Conservation (phyloP, 257 asterid genomes). For the Agastache rugosa region DNA sequence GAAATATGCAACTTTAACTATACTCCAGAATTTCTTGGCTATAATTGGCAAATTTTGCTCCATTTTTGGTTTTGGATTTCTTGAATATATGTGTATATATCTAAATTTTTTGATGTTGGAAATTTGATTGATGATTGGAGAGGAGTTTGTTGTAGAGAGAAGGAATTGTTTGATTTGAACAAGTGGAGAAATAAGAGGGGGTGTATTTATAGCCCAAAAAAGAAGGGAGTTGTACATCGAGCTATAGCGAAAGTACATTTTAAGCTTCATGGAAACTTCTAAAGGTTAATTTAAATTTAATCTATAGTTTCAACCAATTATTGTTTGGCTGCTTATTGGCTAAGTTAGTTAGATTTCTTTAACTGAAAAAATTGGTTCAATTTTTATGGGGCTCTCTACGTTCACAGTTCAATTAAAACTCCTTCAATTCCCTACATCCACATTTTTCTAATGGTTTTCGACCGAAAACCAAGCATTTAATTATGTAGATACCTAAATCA, state of each 20-base stretch:
- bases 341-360: neutral
- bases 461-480: neutral
- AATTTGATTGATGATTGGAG: slow-evolving; percentile 11
- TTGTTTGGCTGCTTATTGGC: slow-evolving; percentile 28
- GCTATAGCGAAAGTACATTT: slow-evolving; percentile 32
- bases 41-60: slow-evolving; percentile 70
- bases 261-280: slow-evolving; percentile 41
- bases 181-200: slow-evolving; percentile 22
- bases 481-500: neutral
- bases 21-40: slow-evolving; percentile 73
- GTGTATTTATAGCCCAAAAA: slow-evolving; percentile 47
- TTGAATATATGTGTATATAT: neutral
- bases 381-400: neutral
- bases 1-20: slow-evolving; percentile 57
- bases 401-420: neutral
- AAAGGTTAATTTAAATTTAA: neutral
- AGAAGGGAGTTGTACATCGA: slow-evolving; percentile 40
- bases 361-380: neutral
- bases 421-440: neutral
- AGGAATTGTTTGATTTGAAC: slow-evolving; percentile 36
- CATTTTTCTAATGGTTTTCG: neutral
- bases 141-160: slow-evolving; percentile 6
- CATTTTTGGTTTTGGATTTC: slow-evolving; percentile 43
- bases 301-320: slow-evolving; percentile 42
- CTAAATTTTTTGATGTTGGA: slow-evolving; percentile 7